Percentiles rank a stretch among this genome's conserved stretches.
These are phyloP conservation scores for Candida insectorum DNA, from an alignment of 805 yeast species.

Conservation along the genomic window DNA sequence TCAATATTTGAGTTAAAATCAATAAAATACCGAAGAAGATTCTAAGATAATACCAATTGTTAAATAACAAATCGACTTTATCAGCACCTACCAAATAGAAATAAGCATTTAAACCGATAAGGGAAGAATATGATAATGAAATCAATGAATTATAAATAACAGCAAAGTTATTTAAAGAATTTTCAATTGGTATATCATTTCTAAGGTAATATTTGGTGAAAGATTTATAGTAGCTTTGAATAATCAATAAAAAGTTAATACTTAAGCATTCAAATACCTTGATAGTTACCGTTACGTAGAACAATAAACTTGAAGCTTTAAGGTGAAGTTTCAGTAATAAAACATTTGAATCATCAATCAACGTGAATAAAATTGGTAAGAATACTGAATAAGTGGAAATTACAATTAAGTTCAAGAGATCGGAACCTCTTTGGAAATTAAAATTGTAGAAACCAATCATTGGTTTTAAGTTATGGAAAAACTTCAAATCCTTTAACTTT, in stretches of 20 bases:
- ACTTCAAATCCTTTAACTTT: constrained; percentile 47
- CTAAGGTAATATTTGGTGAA: constrained; percentile 65
- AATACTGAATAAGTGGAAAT: constrained; percentile 40
- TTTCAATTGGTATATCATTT: constrained; percentile 59
- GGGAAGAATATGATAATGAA: constrained; percentile 53
- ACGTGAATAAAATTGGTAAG: constrained; percentile 38
- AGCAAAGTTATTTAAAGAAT: constrained; percentile 74
- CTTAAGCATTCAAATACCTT: constrained; percentile 51
- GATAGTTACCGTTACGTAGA: constrained; percentile 40
- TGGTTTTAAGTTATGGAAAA: constrained; percentile 43
- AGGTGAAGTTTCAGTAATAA: no score
- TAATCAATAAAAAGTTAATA: constrained; percentile 48
- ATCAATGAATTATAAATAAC: constrained; percentile 51
- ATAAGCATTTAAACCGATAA: constrained; percentile 40
- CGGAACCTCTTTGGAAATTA: constrained; percentile 61
- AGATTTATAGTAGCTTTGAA: constrained; percentile 57
- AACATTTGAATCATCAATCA: constrained; percentile 1
- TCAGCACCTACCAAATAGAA: constrained; percentile 15
- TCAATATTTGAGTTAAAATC: constrained; percentile 62
- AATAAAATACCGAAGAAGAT: constrained; percentile 58
- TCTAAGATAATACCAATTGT: constrained; percentile 46
- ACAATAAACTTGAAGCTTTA: constrained; percentile 28
- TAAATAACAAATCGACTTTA: constrained; percentile 16
- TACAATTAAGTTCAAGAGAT: constrained; percentile 46
- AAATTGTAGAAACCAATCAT: constrained; percentile 63